A percentile compares a stretch with the other conserved stretches of the same genome.
Conservation (phyloP, 2,329 filamentous ascomycete species). For the Cladophialophora psammophila region DNA sequence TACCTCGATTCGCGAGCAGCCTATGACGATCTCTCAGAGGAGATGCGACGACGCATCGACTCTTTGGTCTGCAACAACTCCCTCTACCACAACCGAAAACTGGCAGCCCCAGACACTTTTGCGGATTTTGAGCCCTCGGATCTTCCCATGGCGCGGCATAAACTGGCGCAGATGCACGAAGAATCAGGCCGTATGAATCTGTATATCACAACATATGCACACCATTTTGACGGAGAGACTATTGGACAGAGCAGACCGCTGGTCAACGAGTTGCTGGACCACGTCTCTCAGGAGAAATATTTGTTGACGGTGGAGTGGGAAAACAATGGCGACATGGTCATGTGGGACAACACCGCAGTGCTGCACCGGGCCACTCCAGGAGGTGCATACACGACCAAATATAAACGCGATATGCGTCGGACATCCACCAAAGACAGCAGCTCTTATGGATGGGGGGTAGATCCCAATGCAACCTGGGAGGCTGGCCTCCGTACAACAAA, state of each 20-base stretch:
- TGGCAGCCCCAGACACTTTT: conserved; percentile 12
- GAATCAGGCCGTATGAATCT: conserved; percentile 5
- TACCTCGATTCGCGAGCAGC: conserved; percentile 18
- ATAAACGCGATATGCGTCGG: conserved; percentile 12
- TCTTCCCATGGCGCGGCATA: background rate
- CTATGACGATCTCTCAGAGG: conserved; percentile 13
- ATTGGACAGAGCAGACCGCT: conserved; percentile 4
- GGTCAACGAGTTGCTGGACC: conserved; percentile 4
- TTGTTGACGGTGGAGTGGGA: conserved; percentile 16
- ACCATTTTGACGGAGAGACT: conserved; percentile 1
- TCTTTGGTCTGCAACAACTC: conserved; percentile 8
- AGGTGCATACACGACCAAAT: conserved; percentile 8
- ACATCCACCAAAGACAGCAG: conserved; percentile 1
- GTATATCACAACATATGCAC: conserved; percentile 5
- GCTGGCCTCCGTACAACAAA: background rate
- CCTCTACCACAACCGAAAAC: conserved; percentile 10
- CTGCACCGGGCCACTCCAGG: conserved; percentile 14
- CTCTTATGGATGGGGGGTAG: conserved; percentile 9
- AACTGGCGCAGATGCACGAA: conserved; percentile 7
- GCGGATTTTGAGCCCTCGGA: conserved; percentile 2
- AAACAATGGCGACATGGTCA: conserved; percentile 20
- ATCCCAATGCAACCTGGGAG: background rate
- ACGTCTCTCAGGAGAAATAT: conserved; percentile 13
- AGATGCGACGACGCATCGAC: conserved; percentile 7
- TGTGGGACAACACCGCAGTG: conserved; percentile 20